These are phyloP conservation scores for Tothia fuscella DNA, from an alignment of 2,329 filamentous ascomycete species.

Conservation along the genomic window DNA sequence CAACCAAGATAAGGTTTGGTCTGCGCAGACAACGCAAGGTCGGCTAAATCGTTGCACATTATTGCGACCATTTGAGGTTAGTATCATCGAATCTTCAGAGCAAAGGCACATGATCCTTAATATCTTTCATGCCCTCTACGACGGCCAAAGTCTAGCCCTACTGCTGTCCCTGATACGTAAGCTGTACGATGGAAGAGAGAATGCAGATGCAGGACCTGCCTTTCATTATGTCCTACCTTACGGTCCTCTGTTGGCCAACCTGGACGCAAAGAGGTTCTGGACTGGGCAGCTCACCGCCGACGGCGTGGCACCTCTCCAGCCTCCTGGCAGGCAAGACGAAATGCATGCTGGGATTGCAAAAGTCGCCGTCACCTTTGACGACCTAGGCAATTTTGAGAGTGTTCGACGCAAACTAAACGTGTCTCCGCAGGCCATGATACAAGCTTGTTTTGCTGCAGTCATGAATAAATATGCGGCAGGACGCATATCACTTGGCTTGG, in stretches of 20 bases:
- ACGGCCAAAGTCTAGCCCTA: slow-evolving; percentile 64
- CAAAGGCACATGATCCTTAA: slow-evolving; percentile 43
- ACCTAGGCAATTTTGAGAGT: slow-evolving; percentile 34
- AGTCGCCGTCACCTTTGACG: slow-evolving; percentile 21
- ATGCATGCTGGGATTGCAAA: slow-evolving; percentile 9
- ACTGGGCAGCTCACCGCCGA: background rate
- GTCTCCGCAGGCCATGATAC: slow-evolving; percentile 66
- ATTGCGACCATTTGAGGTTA: slow-evolving; percentile 40
- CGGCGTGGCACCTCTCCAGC: background rate
- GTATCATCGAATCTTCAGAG: slow-evolving; percentile 26
- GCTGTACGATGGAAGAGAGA: slow-evolving; percentile 33
- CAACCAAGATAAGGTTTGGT: slow-evolving; percentile 24
- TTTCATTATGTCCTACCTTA: slow-evolving; percentile 58
- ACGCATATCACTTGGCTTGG: slow-evolving; percentile 53
- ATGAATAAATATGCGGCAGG: slow-evolving; percentile 41
- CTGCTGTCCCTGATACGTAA: slow-evolving; percentile 48
- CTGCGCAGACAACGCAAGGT: slow-evolving; percentile 35
- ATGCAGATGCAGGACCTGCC: slow-evolving; percentile 29
- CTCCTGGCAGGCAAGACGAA: background rate
- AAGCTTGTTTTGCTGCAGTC: slow-evolving; percentile 56
- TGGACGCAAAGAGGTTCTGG: slow-evolving; percentile 58
- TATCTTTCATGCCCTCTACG: slow-evolving; percentile 80
- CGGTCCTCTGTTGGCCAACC: slow-evolving; percentile 46
- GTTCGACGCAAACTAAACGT: slow-evolving; percentile 51
- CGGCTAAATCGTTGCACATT: slow-evolving; percentile 20